Percentiles rank a stretch among this genome's conserved stretches.
Evolutionary conservation across 75 land plant genomes (phyloP).

Genomic region (Selaginella tamariscina): DNA sequence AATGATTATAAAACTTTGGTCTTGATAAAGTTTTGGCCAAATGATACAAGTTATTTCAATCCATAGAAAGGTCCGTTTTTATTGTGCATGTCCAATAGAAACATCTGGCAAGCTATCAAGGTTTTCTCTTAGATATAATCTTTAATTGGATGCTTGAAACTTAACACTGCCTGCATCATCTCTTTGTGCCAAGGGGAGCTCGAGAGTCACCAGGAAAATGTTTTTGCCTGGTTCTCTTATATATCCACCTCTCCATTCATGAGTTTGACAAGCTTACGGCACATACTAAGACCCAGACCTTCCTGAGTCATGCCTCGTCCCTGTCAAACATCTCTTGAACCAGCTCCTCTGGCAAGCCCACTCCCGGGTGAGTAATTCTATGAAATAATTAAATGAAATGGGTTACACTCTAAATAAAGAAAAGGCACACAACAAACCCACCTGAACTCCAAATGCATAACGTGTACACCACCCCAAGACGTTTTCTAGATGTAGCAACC

Average conservation of each 20-base stretch:
- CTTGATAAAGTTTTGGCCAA: too few relatives aligned
- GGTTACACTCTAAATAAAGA: background rate
- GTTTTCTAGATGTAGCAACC: constrained; percentile 31
- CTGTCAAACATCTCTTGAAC: constrained; percentile 46
- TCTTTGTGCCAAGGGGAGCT: constrained; percentile 42
- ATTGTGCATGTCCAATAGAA: too few relatives aligned
- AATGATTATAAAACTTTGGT: too few relatives aligned
- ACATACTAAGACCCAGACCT: constrained; percentile 48
- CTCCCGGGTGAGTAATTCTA: constrained; percentile 54
- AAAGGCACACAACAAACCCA: constrained; percentile 12
- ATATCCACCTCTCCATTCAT: constrained; percentile 64
- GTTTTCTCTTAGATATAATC: too few relatives aligned
- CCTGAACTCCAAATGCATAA: constrained; percentile 61
- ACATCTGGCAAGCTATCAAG: too few relatives aligned
- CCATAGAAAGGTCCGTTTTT: too few relatives aligned
- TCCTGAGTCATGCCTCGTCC: constrained; percentile 32
- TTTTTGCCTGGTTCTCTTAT: constrained; percentile 39
- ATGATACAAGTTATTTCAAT: too few relatives aligned
- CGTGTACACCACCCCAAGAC: constrained; percentile 39
- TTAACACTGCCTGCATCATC: constrained; percentile 30
- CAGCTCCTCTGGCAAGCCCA: constrained; percentile 39
- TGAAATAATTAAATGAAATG: too few relatives aligned
- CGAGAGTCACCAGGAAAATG: constrained; percentile 35
- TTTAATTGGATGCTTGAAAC: constrained; percentile 2
- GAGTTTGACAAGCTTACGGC: constrained; percentile 42